phyloP scores from a whole-genome alignment of 805 yeast species.

The Ogataea allantospora region DNA sequence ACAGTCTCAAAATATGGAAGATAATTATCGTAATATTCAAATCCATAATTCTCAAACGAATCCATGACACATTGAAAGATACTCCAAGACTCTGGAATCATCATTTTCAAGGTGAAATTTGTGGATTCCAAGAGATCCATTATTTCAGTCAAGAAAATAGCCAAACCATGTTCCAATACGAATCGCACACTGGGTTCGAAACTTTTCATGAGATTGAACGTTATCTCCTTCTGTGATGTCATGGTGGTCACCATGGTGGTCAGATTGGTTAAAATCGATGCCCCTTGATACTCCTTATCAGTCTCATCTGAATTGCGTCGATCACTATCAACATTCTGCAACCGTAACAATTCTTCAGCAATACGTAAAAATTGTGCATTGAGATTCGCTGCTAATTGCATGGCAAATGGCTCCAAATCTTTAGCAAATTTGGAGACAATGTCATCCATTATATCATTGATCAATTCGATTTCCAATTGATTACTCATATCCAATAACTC shows the following conservation, averaged over 20 bases:
- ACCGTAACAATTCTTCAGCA: slow-evolving; percentile 59
- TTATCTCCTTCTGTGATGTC: slow-evolving; percentile 70
- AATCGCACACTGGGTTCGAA: slow-evolving; percentile 67
- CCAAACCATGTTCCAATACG: slow-evolving; percentile 63
- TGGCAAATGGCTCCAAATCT: slow-evolving; percentile 87
- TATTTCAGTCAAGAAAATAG: slow-evolving; percentile 73
- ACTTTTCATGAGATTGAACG: slow-evolving; percentile 61
- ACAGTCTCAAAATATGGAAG: slow-evolving; percentile 49
- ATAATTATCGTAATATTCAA: slow-evolving; percentile 48
- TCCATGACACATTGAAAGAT: slow-evolving; percentile 41
- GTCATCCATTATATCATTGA: slow-evolving; percentile 89
- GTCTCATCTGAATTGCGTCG: slow-evolving; percentile 35
- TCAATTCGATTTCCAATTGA: slow-evolving; percentile 76
- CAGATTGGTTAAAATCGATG: slow-evolving; percentile 78
- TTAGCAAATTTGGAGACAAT: slow-evolving; percentile 83
- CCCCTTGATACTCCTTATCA: slow-evolving; percentile 79
- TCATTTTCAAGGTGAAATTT: slow-evolving; percentile 52
- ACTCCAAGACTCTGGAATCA: slow-evolving; percentile 46
- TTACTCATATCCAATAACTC: slow-evolving; percentile 67
- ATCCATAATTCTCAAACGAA: slow-evolving; percentile 51
- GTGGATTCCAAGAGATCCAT: slow-evolving; percentile 71
- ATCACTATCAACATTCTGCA: slow-evolving; percentile 34
- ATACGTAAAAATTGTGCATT: slow-evolving; percentile 71
- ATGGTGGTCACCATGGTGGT: slow-evolving; percentile 77
- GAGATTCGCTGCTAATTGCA: slow-evolving; percentile 59